Base-by-base conservation (phyloP, 2,329 filamentous ascomycete species). In the Colletotrichum echinochloae region DNA sequence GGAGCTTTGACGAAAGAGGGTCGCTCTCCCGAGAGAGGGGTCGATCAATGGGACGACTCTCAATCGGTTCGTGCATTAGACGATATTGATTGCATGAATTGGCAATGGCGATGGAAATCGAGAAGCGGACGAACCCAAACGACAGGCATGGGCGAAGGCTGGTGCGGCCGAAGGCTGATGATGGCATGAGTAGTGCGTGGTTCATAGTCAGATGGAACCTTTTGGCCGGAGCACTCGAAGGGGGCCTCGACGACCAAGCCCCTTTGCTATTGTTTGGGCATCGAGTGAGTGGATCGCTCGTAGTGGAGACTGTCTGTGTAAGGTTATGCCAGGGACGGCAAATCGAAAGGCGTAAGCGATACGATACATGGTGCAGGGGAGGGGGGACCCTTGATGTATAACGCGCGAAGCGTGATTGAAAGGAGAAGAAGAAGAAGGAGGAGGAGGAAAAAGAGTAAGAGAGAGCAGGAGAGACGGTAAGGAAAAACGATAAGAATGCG, bases 251-350 rank as follows among this genome's bases (percentile, higher is more conserved):
- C 14, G 26, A 44, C 37, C 30, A 7, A 39, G 37, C 37, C 20
- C n/a, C 9, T 14, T 44, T 5, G 20, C 41, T 26, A 46, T n/a
- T 60, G 49, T 9, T 12, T 12, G 28, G 44, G 41, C 20, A 44
- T 44, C 41, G 41, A n/a, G 49, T 18, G 41, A n/a, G 49, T 18
- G 20, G 37, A n/a, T 30, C n/a, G 28, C 28, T 46, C 56, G 41
- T 26, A 35, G 59, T 61, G 59, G 59, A 51, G 26, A 46, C 33
- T 16, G 20, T 46, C 46, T 16, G 28, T 28, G 44, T 49, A 49
- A 61, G 44, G 59, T 46, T 60, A 48, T 52, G 49, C 30, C 49
- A 60, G 28, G 56, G 26, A 30, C 26, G 56, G 28, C 39, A 60
- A 33, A 16, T 28, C 26, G 16, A 14, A 44, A 44, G 23, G 39